A percentile compares a stretch with the other conserved stretches of the same genome.
Evolutionary conservation across 106 monocot species (phyloP).

Genomic region (Gastrodia elata): DNA sequence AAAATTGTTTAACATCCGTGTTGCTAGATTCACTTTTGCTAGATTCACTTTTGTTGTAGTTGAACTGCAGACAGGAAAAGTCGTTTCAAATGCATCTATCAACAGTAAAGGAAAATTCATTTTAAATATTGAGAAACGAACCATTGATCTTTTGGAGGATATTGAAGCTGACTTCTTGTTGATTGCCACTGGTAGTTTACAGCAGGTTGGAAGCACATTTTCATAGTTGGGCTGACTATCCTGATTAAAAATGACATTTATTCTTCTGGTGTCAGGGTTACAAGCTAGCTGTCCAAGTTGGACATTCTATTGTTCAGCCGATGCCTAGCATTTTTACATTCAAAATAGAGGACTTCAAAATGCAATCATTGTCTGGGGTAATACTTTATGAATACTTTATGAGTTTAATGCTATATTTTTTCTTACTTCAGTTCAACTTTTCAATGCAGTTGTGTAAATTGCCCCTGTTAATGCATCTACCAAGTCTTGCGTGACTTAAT

Average conservation of each 20-base stretch:
- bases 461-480: neutral
- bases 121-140: constrained; percentile 68
- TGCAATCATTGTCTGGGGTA: constrained; percentile 84
- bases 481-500: neutral
- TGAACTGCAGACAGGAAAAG: constrained; percentile 76
- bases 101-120: constrained; percentile 44
- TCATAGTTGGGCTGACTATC: neutral
- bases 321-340: constrained; percentile 94
- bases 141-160: constrained; percentile 58
- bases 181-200: constrained; percentile 74
- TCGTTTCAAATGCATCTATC: constrained; percentile 53
- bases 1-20: neutral
- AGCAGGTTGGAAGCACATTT: constrained; percentile 41
- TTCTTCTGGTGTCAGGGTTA: constrained; percentile 58
- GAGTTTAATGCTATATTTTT: neutral
- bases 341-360: constrained; percentile 52
- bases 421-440: neutral
- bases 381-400: constrained; percentile 18
- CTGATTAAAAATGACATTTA: neutral
- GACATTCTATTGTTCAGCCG: constrained; percentile 83
- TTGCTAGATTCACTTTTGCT: neutral
- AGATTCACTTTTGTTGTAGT: constrained; percentile 7
- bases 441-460: neutral
- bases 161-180: constrained; percentile 66
- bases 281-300: constrained; percentile 61